phyloP scores from a whole-genome alignment of 371 early-diverging fungal genomes.

The Enterospora canceri region DNA sequence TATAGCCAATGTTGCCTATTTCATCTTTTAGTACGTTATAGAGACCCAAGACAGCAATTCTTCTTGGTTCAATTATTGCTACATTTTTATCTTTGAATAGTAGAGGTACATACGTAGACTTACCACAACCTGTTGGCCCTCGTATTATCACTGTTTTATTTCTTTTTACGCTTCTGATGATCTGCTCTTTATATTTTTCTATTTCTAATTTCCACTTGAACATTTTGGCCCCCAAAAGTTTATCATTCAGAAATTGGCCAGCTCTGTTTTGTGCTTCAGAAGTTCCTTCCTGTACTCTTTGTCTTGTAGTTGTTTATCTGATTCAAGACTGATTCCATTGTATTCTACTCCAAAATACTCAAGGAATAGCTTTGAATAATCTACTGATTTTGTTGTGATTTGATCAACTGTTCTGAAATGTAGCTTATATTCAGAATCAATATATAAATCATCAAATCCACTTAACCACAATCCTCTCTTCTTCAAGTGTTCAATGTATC shows the following conservation, averaged over 20 bases:
- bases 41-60: constrained; percentile 56
- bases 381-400: neutral
- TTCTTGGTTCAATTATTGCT: constrained; percentile 55
- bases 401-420: neutral
- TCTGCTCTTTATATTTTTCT: constrained; percentile 46
- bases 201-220: constrained; percentile 21
- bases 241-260: too few species aligned
- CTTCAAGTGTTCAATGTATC: neutral
- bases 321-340: neutral
- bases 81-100: constrained; percentile 31
- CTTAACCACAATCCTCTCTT: neutral
- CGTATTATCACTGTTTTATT: constrained; percentile 45
- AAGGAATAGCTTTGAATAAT: neutral
- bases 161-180: constrained; percentile 35
- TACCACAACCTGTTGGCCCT: constrained; percentile 58
- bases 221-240: neutral
- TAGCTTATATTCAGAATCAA: neutral
- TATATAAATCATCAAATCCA: neutral
- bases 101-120: constrained; percentile 55
- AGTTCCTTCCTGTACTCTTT: neutral
- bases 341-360: neutral
- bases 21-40: constrained; percentile 25
- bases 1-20: constrained; percentile 46
- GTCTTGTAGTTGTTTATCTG: neutral
- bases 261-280: neutral